Conservation (phyloP, 202 grass and related monocot species). For the Panicum hallii region DNA sequence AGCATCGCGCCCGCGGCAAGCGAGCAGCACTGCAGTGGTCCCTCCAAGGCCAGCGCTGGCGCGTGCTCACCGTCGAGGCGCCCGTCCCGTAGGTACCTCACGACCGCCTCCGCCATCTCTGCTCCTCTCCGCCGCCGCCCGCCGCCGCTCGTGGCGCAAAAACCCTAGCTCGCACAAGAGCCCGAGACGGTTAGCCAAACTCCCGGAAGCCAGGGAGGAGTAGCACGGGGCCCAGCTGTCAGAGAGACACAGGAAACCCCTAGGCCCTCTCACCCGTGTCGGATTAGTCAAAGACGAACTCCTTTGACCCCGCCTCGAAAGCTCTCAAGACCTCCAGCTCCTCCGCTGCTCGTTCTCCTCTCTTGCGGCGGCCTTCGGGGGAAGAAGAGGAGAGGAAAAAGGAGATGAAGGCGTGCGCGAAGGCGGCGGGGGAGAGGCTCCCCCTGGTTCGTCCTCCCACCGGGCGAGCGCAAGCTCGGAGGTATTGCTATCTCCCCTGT, state of each 20-base stretch:
- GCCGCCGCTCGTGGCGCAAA: conserved; percentile 3
- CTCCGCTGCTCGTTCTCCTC: neutral
- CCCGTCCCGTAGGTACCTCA: conserved; percentile 76
- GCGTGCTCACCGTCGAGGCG: conserved; percentile 87
- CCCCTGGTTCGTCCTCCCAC: conserved; percentile 35
- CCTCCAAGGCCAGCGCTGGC: conserved; percentile 64
- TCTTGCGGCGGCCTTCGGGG: conserved; percentile 11
- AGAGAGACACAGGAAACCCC: neutral
- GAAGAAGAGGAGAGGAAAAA: neutral
- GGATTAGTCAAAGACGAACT: conserved; percentile 23
- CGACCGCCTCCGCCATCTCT: conserved; percentile 68
- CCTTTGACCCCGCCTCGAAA: neutral
- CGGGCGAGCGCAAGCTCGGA: conserved; percentile 34
- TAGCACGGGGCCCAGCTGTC: conserved; percentile 16
- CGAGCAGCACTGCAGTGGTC: conserved; percentile 57
- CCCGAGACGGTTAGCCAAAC: neutral
- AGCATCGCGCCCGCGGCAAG: conserved; percentile 60
- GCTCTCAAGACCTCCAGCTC: neutral
- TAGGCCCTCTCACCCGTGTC: neutral
- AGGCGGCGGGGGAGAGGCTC: conserved; percentile 45
- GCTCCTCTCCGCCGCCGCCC: neutral
- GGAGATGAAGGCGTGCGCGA: conserved; percentile 54
- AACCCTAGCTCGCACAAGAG: conserved; percentile 50
- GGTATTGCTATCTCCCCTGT: conserved; percentile 19
- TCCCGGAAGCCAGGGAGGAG: conserved; percentile 24